Evolutionary conservation across 139 green algal genomes (phyloP), one percentile per base, ranked within the genome.

Genomic region (Chlamydomonas schloesseri): DNA sequence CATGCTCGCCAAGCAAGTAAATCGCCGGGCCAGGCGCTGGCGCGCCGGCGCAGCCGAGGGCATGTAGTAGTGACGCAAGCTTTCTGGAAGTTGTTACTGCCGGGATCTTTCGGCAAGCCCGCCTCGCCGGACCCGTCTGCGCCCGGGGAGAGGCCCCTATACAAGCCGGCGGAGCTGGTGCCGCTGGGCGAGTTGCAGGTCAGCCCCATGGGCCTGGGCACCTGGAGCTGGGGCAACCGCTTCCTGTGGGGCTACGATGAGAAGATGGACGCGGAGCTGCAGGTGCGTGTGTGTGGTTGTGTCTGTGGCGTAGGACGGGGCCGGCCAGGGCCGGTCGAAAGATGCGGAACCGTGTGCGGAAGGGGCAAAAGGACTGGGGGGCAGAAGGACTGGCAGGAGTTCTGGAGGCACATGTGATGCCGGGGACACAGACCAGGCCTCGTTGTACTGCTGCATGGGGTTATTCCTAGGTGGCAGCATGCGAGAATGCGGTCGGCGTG

Each of bases 231-330:
- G 90, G 89, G 91, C 71, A 98, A 98, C 82, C 86, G 95, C 79
- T 93, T 98, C 75, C 86, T 99, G 55, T 99, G 95, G 96, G 94
- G 92, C 9, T 99, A 99, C 91, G 82, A 96, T 20, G 88, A 97
- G 37, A 55, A 71, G 8, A 96, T 96, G 92, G 97, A 99, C 84
- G 68, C 74, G 0, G 96, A 99, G 90, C 93, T 99, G 73, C 93
- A 98, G 81, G 31, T 89, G 62, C 85, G 81, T 69, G 62, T 34
- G 62, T 14, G 62, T 69, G 62, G 18, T 67, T 13, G 58, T 67
- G 58, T 67, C 6, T 67, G 20, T 15, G 53, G 53, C 53, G 15
- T 58, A 13, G 53, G 53, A 23, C 53, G 53, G 53, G 53, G 13
- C n/a, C n/a, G n/a, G n/a, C n/a, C n/a, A n/a, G n/a, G n/a, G n/a